Evolutionary conservation across 2,329 filamentous ascomycete genomes (phyloP).

Genomic region (Cladosporium sp.): DNA sequence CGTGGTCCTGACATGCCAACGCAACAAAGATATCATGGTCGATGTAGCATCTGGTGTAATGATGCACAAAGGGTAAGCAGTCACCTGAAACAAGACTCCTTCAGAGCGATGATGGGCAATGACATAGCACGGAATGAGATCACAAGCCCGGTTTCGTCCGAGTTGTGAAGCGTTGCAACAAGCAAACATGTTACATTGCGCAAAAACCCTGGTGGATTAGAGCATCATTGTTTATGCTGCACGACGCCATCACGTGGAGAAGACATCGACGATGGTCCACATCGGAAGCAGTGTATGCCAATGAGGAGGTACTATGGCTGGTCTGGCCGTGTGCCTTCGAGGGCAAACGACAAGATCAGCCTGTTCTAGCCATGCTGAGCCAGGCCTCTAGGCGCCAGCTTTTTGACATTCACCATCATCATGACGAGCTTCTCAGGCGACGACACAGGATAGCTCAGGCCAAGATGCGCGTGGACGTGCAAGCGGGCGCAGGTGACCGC

Average conservation of each 20-base stretch:
- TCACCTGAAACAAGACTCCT: neutral
- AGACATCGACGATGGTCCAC: slow-evolving; percentile 1
- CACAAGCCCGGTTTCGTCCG: slow-evolving; percentile 7
- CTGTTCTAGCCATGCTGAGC: slow-evolving; percentile 16
- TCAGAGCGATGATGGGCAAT: slow-evolving; percentile 4
- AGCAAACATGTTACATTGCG: neutral
- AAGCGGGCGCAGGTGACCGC: slow-evolving; percentile 14
- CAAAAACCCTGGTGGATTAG: neutral
- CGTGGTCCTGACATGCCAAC: neutral
- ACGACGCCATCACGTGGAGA: slow-evolving; percentile 11
- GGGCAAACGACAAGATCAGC: slow-evolving; percentile 2
- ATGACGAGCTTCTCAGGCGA: slow-evolving; percentile 5
- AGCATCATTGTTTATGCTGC: slow-evolving; percentile 7
- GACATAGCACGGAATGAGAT: slow-evolving; percentile 8
- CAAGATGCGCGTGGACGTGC: slow-evolving; percentile 6
- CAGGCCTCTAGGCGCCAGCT: slow-evolving; percentile 9
- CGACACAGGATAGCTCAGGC: neutral
- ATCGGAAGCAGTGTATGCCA: neutral
- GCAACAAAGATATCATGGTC: neutral
- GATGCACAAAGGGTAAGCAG: neutral
- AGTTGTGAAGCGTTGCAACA: slow-evolving; percentile 7
- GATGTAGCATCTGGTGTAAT: neutral
- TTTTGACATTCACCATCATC: slow-evolving; percentile 2
- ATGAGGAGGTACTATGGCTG: slow-evolving; percentile 4
- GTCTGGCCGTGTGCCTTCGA: neutral